A percentile compares a stretch with the other conserved stretches of the same genome.
Conservation (phyloP, 2,329 filamentous ascomycete species). For the Teratosphaeria viscida region DNA sequence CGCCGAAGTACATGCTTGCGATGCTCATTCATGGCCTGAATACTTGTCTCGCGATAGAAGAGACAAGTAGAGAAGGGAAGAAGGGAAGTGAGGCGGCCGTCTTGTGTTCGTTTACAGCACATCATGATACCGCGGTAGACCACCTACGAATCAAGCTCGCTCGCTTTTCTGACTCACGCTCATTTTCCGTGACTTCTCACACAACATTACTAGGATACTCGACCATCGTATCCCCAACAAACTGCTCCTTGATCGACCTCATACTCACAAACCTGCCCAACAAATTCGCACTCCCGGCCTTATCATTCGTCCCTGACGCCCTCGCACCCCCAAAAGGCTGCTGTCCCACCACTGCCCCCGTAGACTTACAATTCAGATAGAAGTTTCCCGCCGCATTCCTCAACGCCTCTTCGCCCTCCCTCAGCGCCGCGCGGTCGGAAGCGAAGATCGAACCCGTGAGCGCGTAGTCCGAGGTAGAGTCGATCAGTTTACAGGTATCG, state of each 20-base stretch:
- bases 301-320: slow-evolving; percentile 48
- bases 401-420: slow-evolving; percentile 59
- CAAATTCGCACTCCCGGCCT: slow-evolving; percentile 44
- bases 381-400: slow-evolving; percentile 71
- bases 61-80: too few relatives aligned
- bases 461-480: slow-evolving; percentile 64
- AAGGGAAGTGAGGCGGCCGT: too few relatives aligned
- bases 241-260: slow-evolving; percentile 48
- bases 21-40: neutral
- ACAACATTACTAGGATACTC: slow-evolving; percentile 42
- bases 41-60: too few relatives aligned
- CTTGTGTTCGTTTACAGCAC: too few relatives aligned
- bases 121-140: too few relatives aligned
- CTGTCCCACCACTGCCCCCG: slow-evolving; percentile 35
- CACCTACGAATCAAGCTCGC: too few relatives aligned
- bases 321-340: slow-evolving; percentile 42
- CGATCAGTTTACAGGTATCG: slow-evolving; percentile 52
- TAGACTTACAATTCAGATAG: slow-evolving; percentile 74
- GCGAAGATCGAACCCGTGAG: slow-evolving; percentile 71
- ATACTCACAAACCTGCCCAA: slow-evolving; percentile 45
- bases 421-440: slow-evolving; percentile 53
- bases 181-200: neutral
- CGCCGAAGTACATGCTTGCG: neutral
- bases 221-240: slow-evolving; percentile 37
- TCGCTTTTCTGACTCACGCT: too few relatives aligned